Conservation (phyloP, 208 protist genomes). For the Naegleria lovaniensis region DNA sequence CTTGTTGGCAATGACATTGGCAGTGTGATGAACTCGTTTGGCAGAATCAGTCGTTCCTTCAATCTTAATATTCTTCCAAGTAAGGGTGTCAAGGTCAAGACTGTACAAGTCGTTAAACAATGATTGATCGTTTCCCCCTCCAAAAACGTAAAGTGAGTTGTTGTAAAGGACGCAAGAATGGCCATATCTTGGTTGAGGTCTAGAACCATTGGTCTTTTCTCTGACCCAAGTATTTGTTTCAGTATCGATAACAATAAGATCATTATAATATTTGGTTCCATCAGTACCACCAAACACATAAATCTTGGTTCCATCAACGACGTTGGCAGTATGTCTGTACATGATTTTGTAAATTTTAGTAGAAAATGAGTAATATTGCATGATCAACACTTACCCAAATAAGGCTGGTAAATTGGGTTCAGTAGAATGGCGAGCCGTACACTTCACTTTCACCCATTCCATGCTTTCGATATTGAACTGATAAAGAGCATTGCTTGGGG, state of each 20-base stretch:
- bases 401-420: not conserved
- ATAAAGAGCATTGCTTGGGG: not conserved
- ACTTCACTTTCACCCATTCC: constrained; percentile 8
- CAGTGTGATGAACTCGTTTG: not conserved
- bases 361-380: not conserved
- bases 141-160: constrained; percentile 1
- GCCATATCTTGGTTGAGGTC: not conserved
- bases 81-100: constrained; percentile 8
- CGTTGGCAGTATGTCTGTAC: not conserved
- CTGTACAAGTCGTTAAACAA: constrained; percentile 19
- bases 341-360: not conserved
- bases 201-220: not conserved
- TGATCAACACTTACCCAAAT: not conserved
- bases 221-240: not conserved
- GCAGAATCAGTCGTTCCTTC: not conserved
- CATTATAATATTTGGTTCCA: not conserved
- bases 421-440: not conserved
- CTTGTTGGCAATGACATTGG: constrained; percentile 17
- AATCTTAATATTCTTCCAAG: not conserved
- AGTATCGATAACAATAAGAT: not conserved
- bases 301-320: not conserved
- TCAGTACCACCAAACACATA: constrained; percentile 24
- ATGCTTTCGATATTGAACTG: not conserved
- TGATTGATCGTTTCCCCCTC: constrained; percentile 16
- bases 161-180: constrained; percentile 12